Conservation (phyloP, 139 green algal genomes). For the Dunaliella primolecta region DNA sequence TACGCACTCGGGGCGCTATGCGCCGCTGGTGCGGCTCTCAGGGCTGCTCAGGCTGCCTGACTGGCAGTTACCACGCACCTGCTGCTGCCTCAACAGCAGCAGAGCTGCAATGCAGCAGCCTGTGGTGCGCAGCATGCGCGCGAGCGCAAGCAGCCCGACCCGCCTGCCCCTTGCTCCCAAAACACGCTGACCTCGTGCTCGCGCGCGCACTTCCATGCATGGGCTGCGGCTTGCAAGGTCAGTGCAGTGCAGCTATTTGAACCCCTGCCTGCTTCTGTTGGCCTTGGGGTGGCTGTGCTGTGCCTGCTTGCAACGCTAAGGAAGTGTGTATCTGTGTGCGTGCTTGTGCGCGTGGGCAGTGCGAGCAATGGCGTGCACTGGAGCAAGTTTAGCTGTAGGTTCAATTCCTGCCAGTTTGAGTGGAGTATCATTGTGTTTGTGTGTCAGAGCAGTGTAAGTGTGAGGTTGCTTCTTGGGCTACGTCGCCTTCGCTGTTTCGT, state of each 20-base stretch:
- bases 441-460: too few species aligned
- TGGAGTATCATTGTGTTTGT: too few species aligned
- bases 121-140: not conserved
- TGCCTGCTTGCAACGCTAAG: conserved; percentile 1
- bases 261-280: not conserved
- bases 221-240: conserved; percentile 1
- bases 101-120: not conserved
- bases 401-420: too few species aligned
- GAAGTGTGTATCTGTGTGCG: not conserved
- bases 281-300: not conserved
- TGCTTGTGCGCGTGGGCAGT: not conserved
- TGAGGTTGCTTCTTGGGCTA: too few species aligned
- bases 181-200: not conserved
- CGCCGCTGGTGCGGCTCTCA: too few species aligned
- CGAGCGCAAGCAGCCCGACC: not conserved
- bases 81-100: too few species aligned
- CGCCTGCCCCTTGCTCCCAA: not conserved
- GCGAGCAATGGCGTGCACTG: not conserved
- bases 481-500: too few species aligned
- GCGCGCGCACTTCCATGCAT: not conserved
- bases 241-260: conserved; percentile 1
- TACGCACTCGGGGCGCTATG: too few species aligned
- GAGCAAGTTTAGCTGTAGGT: not conserved
- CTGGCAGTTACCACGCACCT: too few species aligned
- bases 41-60: too few species aligned